Conservation (phyloP, 306 rosid species). For the Quercus mongolica region DNA sequence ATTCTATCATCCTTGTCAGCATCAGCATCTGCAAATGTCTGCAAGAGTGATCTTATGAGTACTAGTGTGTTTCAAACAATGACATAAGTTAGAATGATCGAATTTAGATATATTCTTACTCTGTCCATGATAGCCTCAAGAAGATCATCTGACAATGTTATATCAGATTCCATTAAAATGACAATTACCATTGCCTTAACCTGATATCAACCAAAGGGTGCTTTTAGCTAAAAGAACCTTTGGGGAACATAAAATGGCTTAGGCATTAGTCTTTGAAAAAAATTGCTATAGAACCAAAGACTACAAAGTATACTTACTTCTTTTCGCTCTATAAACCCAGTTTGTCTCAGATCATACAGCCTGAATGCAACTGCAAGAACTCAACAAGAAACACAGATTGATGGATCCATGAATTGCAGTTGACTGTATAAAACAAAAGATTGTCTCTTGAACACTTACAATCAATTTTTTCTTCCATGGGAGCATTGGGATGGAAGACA, state of each 20-base stretch:
- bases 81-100: background rate
- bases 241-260: background rate
- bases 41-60: background rate
- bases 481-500: slow-evolving; percentile 74
- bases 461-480: slow-evolving; percentile 65
- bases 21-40: slow-evolving; percentile 79
- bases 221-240: background rate
- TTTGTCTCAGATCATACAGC: slow-evolving; percentile 74
- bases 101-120: slow-evolving; percentile 26
- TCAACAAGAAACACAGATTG: slow-evolving; percentile 13
- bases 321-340: slow-evolving; percentile 74
- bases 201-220: slow-evolving; percentile 39
- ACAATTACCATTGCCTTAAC: slow-evolving; percentile 83
- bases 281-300: too few relatives aligned
- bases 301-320: slow-evolving; percentile 51
- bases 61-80: background rate
- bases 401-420: slow-evolving; percentile 8
- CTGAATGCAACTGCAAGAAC: slow-evolving; percentile 68
- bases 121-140: slow-evolving; percentile 69
- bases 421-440: slow-evolving; percentile 1
- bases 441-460: slow-evolving; percentile 48
- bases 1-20: slow-evolving; percentile 71
- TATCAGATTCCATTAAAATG: slow-evolving; percentile 63
- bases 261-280: background rate
- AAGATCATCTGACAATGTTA: slow-evolving; percentile 62